Evolutionary conservation across 1,139 yeast species (phyloP).

Genomic region (Yamadazyma spencermartinsiae): DNA sequence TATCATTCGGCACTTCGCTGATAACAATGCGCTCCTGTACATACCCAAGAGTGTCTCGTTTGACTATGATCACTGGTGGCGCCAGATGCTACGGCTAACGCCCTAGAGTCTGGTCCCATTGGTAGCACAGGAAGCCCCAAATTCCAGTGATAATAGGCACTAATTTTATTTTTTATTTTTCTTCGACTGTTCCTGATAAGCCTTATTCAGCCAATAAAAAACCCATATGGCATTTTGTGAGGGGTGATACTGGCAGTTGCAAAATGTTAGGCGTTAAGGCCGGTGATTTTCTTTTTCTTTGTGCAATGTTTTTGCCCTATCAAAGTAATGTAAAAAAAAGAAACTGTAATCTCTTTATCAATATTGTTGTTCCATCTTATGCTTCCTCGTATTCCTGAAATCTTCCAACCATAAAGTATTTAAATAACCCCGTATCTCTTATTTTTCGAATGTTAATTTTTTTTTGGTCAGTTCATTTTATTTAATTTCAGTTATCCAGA

Average conservation of each 20-base stretch:
- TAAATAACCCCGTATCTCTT: not conserved
- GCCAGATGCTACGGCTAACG: too few species aligned
- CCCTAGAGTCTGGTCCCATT: too few species aligned
- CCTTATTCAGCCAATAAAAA: not conserved
- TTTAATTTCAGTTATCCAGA: not conserved
- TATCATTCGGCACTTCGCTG: constrained; percentile 4
- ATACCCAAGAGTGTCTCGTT: not conserved
- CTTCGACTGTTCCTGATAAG: constrained; percentile 1
- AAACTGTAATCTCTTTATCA: not conserved
- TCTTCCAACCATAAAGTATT: not conserved
- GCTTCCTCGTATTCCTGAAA: not conserved
- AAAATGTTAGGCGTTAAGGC: too few species aligned
- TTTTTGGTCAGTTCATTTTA: not conserved
- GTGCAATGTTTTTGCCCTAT: not conserved
- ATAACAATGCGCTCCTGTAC: not conserved
- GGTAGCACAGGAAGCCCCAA: too few species aligned
- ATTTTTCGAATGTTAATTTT: not conserved
- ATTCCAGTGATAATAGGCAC: too few species aligned
- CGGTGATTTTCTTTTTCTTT: not conserved
- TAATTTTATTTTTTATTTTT: not conserved
- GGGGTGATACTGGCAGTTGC: too few species aligned
- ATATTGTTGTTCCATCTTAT: not conserved
- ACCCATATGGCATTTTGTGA: not conserved
- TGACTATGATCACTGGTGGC: not conserved
- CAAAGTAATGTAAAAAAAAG: not conserved